Evolutionary conservation across 108 stramenopile species (phyloP), one percentile per base, ranked within the genome.

Genomic region (Skeletonema grethae): DNA sequence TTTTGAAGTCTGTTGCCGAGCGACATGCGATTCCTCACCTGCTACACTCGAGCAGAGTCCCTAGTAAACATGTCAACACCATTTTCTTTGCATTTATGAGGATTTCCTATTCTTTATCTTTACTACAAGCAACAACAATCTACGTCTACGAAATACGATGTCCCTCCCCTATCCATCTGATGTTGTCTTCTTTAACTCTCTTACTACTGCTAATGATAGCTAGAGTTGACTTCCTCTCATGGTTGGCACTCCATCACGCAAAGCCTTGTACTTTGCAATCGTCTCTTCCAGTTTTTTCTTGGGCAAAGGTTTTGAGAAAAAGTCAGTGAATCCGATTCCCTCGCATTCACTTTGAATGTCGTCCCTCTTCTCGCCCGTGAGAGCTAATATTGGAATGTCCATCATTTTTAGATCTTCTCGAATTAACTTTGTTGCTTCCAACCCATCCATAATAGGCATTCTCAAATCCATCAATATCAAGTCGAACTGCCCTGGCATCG

Each of bases 391-490:
- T 3, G 75, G 75, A n/a, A 69, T 46, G 38, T 75, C 46, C 24
- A n/a, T 68, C 67, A 76, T 63, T 10, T 69, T 57, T 39, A 76
- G 32, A 39, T 76, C 55, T 7, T 57, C 12, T 7, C 55, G 59
- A 28, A 87, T 87, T 0, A 77, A 29, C 24, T 69, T 80, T 12
- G 76, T 78, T 32, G 86, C 86, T 57, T 84, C 83, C 38, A 84
- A 53, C 5, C 86, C 86, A 59, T 72, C 82, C 86, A 87, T 85
- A 2, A 87, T 75, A 6, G 84, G 86, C 86, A 87, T 87, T 34
- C 75, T 56, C 55, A 76, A 45, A 12, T 34, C 34, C 34, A 34
- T 34, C 5, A 34, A 34, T 5, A 34, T 34, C 61, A 84, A 36
- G 60, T 76, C 75, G 58, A 63, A 84, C 28, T 45, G 41, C 1